phyloP scores from a whole-genome alignment of 805 yeast species.

The Saccharomyces kudriavzevii region DNA sequence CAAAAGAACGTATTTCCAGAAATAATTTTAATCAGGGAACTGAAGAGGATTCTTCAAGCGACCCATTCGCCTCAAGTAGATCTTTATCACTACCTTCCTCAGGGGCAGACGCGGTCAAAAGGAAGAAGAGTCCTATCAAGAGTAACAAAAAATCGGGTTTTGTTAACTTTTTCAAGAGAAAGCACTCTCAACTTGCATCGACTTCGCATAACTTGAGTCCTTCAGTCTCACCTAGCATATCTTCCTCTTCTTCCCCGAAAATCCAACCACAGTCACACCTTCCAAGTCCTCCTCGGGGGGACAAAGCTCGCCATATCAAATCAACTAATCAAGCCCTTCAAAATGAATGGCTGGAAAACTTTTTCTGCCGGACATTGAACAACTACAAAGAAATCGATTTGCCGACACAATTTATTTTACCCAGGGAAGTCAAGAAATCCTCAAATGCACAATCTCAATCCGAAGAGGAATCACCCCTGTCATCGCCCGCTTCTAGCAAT shows the following conservation, averaged over 20 bases:
- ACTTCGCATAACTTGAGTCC: background rate
- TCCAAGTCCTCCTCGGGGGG: background rate
- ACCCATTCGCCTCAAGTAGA: background rate
- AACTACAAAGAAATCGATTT: constrained; percentile 20
- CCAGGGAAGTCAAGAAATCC: constrained; percentile 2
- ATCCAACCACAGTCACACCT: constrained; percentile 1
- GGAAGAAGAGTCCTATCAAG: background rate
- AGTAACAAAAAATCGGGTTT: constrained; percentile 18
- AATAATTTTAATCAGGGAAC: background rate
- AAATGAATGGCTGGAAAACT: constrained; percentile 22
- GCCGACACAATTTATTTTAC: constrained; percentile 18
- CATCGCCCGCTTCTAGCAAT: background rate
- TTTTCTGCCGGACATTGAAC: constrained; percentile 15
- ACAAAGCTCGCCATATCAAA: constrained; percentile 1
- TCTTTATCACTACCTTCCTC: background rate
- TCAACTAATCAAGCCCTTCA: constrained; percentile 6
- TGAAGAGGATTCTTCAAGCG: background rate
- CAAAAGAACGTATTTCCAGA: background rate
- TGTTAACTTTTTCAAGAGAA: constrained; percentile 24
- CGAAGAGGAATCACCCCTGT: background rate
- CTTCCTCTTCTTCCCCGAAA: constrained; percentile 1
- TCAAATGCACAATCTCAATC: background rate
- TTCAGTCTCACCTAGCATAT: background rate
- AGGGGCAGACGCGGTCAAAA: background rate
- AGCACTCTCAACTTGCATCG: constrained; percentile 8